Conservation (phyloP, 257 asterid species). For the Echites panduratus region DNA sequence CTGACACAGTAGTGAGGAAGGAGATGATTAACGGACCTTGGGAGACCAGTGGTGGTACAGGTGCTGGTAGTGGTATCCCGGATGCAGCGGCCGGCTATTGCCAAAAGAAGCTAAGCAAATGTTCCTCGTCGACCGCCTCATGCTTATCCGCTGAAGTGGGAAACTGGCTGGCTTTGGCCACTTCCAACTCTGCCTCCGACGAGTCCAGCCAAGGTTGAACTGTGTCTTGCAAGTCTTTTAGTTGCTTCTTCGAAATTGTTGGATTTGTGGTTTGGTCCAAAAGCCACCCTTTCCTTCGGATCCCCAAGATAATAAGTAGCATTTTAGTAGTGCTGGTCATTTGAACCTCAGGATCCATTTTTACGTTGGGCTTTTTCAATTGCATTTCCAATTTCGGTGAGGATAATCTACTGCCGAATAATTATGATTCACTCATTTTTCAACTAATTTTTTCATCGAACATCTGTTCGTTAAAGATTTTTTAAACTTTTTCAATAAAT, state of each 20-base stretch:
- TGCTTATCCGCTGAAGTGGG: constrained; percentile 32
- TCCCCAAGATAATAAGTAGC: too few relatives aligned
- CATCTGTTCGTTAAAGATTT: too few relatives aligned
- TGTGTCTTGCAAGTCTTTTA: not conserved
- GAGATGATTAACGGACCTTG: constrained; percentile 2
- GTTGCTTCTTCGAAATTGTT: too few relatives aligned
- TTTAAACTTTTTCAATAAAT: too few relatives aligned
- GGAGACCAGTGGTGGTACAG: constrained; percentile 2
- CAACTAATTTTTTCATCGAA: too few relatives aligned
- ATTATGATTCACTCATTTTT: too few relatives aligned
- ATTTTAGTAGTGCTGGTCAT: too few relatives aligned
- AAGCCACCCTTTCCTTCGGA: not conserved
- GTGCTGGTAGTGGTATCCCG: constrained; percentile 11
- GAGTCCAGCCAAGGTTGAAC: constrained; percentile 36
- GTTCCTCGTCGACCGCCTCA: constrained; percentile 38
- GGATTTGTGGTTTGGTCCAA: not conserved
- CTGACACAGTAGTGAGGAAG: constrained; percentile 6
- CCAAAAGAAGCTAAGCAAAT: constrained; percentile 21
- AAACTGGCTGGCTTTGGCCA: constrained; percentile 63
- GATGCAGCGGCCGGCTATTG: constrained; percentile 8
- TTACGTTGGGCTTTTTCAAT: not conserved
- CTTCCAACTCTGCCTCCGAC: constrained; percentile 41
- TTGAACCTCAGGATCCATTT: not conserved
- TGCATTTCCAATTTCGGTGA: not conserved
- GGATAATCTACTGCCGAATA: not conserved